These are phyloP conservation scores for Boletus rufocinnamomeus DNA, from an alignment of 768 basidiomycete species.

Conservation along the genomic window DNA sequence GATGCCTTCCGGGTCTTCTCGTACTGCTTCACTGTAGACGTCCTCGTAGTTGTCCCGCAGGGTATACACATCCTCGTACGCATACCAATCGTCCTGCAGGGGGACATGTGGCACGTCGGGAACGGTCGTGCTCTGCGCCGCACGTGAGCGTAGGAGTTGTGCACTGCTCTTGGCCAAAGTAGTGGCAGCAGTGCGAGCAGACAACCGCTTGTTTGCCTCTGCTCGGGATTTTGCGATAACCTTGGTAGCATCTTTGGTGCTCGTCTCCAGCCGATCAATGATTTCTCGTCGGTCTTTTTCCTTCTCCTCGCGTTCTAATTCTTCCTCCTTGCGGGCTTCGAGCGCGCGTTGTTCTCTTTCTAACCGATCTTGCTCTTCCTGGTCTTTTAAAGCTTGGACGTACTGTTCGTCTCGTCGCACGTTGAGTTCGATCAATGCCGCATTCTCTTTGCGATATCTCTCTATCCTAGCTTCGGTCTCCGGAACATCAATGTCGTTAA, in stretches of 20 bases:
- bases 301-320: conserved; percentile 74
- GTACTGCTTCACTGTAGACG: conserved; percentile 71
- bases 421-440: conserved; percentile 81
- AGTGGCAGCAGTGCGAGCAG: conserved; percentile 50
- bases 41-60: conserved; percentile 67
- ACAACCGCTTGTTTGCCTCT: conserved; percentile 60
- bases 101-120: conserved; percentile 83
- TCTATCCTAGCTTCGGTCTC: conserved; percentile 84
- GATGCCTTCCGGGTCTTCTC: conserved; percentile 73
- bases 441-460: conserved; percentile 78
- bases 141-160: conserved; percentile 59
- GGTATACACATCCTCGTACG: conserved; percentile 68
- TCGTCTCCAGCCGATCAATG: conserved; percentile 80
- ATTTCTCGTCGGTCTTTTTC: conserved; percentile 72
- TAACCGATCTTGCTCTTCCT: conserved; percentile 76
- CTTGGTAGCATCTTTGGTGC: conserved; percentile 67
- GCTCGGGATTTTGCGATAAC: conserved; percentile 70
- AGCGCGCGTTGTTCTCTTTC: conserved; percentile 70
- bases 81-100: conserved; percentile 73
- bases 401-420: conserved; percentile 80
- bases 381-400: conserved; percentile 66
- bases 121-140: conserved; percentile 62
- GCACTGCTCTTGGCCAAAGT: conserved; percentile 47
- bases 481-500: conserved; percentile 79
- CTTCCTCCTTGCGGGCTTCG: conserved; percentile 66